A percentile compares a stretch with the other conserved stretches of the same genome.
These are phyloP conservation scores for Karstenula rhodostoma DNA, from an alignment of 2,329 filamentous ascomycete genomes.

Conservation along the genomic window DNA sequence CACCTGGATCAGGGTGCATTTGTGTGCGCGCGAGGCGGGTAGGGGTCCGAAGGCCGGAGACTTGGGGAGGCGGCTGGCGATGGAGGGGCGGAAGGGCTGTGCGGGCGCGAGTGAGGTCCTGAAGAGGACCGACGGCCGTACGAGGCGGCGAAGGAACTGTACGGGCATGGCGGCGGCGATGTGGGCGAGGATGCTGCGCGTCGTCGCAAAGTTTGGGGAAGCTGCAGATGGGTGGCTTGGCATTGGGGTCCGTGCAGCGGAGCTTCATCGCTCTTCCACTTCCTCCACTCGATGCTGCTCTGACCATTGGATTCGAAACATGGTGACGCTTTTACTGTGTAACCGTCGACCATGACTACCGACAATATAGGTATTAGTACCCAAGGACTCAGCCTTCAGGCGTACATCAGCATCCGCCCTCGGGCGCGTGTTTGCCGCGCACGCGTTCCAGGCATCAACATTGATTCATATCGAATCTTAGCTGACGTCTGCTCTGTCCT, in stretches of 20 bases:
- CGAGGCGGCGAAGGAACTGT: slow-evolving; percentile 49
- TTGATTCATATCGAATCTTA: neutral
- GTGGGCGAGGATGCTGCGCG: slow-evolving; percentile 18
- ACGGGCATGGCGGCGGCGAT: slow-evolving; percentile 47
- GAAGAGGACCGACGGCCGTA: slow-evolving; percentile 44
- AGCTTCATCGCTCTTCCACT: neutral
- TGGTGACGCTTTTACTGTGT: neutral
- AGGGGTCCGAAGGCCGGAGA: slow-evolving; percentile 37
- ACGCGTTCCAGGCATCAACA: slow-evolving; percentile 10
- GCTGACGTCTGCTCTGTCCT: neutral
- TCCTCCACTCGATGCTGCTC: neutral
- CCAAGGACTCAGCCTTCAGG: neutral
- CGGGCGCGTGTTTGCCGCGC: neutral
- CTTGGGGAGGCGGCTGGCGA: slow-evolving; percentile 26
- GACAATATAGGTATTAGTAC: neutral
- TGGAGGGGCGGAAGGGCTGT: slow-evolving; percentile 28
- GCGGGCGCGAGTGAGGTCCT: slow-evolving; percentile 25
- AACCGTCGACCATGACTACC: neutral
- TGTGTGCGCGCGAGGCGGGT: slow-evolving; percentile 48
- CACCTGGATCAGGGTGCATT: slow-evolving; percentile 61
- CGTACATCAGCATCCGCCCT: neutral
- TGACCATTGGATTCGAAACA: neutral
- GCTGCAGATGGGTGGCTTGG: slow-evolving; percentile 18
- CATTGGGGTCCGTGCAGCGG: slow-evolving; percentile 21
- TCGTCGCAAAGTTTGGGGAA: slow-evolving; percentile 26